Conservation (phyloP, 345 rosid genomes). For the Atalantia buxifolia region DNA sequence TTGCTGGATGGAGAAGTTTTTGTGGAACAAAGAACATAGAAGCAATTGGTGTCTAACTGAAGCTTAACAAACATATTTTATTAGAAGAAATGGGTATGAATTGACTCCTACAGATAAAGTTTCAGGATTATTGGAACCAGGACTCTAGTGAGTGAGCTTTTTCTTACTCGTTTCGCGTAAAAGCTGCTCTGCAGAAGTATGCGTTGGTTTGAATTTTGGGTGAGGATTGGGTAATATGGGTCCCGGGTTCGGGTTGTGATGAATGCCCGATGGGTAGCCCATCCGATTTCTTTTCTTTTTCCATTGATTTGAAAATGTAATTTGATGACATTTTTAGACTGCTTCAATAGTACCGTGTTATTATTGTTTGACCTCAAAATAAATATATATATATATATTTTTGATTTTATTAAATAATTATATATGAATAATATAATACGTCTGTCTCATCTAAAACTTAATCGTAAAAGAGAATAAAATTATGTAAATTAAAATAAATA, state of each 20-base stretch:
- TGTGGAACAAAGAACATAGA: constrained; percentile 39
- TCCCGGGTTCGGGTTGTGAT: neutral
- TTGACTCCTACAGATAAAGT: neutral
- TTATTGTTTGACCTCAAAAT: no score
- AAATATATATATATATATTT: no score
- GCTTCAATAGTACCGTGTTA: no score
- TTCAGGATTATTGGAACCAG: neutral
- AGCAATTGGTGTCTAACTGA: constrained; percentile 45
- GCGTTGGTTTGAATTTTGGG: neutral
- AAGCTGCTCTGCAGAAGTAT: neutral
- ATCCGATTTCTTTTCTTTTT: neutral
- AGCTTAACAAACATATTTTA: constrained; percentile 51
- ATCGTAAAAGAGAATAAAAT: fast-evolving
- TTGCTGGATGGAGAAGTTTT: constrained; percentile 34
- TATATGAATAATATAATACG: no score
- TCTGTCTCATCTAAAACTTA: fast-evolving
- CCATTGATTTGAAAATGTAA: no score
- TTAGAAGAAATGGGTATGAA: neutral
- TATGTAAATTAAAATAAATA: no score
- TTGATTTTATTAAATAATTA: no score
- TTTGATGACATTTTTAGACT: no score
- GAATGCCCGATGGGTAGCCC: neutral
- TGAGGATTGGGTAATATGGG: neutral
- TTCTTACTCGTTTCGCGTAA: neutral
- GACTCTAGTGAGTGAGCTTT: neutral